These are phyloP conservation scores for Aureobasidium namibiae DNA, from an alignment of 2,329 filamentous ascomycete genomes.

Conservation along the genomic window DNA sequence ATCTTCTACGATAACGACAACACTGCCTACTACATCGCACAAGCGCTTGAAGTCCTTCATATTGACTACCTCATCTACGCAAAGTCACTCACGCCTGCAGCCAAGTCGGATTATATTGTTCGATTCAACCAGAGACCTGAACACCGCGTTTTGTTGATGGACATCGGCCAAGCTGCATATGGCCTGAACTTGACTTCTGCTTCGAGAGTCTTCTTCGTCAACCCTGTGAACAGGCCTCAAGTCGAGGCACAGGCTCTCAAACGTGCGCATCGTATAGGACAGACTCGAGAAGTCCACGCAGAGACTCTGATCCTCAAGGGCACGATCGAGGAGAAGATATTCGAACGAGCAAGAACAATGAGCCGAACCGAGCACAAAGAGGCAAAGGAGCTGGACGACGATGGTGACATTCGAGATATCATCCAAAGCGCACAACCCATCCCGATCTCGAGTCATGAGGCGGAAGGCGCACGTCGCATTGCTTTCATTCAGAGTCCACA, in stretches of 20 bases:
- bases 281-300: slow-evolving; percentile 68
- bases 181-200: slow-evolving; percentile 79
- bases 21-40: slow-evolving; percentile 75
- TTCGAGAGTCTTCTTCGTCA: slow-evolving; percentile 81
- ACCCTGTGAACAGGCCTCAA: slow-evolving; percentile 74
- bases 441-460: slow-evolving; percentile 28
- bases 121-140: slow-evolving; percentile 63
- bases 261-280: slow-evolving; percentile 78
- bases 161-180: slow-evolving; percentile 80
- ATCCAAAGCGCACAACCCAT: slow-evolving; percentile 49
- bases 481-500: slow-evolving; percentile 34
- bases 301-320: slow-evolving; percentile 75
- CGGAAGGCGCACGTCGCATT: slow-evolving; percentile 28
- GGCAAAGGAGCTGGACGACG: slow-evolving; percentile 51
- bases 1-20: slow-evolving; percentile 90
- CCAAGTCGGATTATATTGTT: slow-evolving; percentile 66
- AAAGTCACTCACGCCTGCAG: slow-evolving; percentile 50
- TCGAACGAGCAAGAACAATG: slow-evolving; percentile 66
- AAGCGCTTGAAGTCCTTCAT: slow-evolving; percentile 65
- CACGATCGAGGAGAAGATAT: slow-evolving; percentile 78
- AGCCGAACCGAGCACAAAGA: slow-evolving; percentile 50
- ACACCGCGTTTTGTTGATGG: slow-evolving; percentile 79
- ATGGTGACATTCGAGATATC: slow-evolving; percentile 49
- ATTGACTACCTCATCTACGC: slow-evolving; percentile 60
- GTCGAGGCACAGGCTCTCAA: slow-evolving; percentile 89